Percentiles rank a stretch among this genome's conserved stretches.
Evolutionary conservation across 2,329 filamentous ascomycete genomes (phyloP).

Genomic region (Fusarium hostae): DNA sequence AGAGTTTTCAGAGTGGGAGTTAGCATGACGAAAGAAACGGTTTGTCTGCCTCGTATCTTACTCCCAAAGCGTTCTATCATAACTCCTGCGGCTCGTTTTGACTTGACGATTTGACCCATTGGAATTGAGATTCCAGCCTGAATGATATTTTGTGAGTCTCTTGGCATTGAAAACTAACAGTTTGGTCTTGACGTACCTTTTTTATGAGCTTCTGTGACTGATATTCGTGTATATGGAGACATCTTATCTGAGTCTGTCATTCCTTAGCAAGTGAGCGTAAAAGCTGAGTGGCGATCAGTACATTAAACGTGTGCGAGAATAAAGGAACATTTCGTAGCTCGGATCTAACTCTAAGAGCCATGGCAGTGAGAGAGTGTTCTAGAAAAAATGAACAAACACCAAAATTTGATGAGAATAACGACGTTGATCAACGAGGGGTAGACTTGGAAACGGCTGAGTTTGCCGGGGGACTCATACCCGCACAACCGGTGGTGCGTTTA

Average conservation of each 20-base stretch:
- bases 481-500: too few species aligned
- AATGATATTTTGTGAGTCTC: not conserved
- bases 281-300: not conserved
- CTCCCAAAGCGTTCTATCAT: not conserved
- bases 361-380: not conserved
- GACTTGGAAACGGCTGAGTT: too few species aligned
- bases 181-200: not conserved
- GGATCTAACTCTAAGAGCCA: not conserved
- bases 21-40: not conserved
- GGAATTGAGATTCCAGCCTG: slow-evolving; percentile 46
- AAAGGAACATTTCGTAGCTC: not conserved
- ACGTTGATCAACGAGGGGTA: not conserved
- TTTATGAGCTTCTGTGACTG: slow-evolving; percentile 15
- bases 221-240: slow-evolving; percentile 22
- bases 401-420: not conserved
- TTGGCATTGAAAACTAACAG: fast-evolving
- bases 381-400: not conserved
- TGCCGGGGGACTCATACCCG: too few species aligned
- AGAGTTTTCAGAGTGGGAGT: not conserved
- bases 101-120: not conserved
- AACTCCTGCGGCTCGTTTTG: not conserved
- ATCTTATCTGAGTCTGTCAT: not conserved
- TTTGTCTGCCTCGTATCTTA: not conserved
- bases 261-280: not conserved
- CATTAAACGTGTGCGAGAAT: not conserved